Percentiles rank a stretch among this genome's conserved stretches.
Conservation (phyloP, 371 early-diverging fungal genomes). For the Circinella minor region DNA sequence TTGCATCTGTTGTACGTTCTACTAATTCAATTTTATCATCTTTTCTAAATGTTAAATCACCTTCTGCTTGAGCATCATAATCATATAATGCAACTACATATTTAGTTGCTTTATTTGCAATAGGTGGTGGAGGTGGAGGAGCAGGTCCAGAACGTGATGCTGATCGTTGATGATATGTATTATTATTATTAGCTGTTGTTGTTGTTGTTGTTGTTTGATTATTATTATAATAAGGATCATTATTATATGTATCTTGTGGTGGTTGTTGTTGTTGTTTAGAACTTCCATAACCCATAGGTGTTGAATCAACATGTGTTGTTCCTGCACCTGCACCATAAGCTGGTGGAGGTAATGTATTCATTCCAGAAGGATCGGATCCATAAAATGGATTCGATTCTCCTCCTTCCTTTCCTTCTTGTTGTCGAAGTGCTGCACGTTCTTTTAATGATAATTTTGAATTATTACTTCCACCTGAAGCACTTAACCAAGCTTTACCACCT, state of each 20-base stretch:
- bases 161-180: slow-evolving; percentile 10
- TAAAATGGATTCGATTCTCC: background rate
- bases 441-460: slow-evolving; percentile 40
- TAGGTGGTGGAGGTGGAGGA: slow-evolving; percentile 26
- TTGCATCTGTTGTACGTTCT: slow-evolving; percentile 53
- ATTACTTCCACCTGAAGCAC: slow-evolving; percentile 39
- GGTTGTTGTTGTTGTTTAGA: too few relatives aligned
- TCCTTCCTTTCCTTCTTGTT: slow-evolving; percentile 25
- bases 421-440: slow-evolving; percentile 43
- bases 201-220: too few relatives aligned
- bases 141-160: slow-evolving; percentile 16
- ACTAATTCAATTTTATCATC: slow-evolving; percentile 72
- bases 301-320: slow-evolving; percentile 18
- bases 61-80: slow-evolving; percentile 69
- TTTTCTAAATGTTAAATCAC: slow-evolving; percentile 69
- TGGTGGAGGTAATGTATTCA: slow-evolving; percentile 8
- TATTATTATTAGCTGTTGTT: background rate
- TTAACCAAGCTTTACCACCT: slow-evolving; percentile 51
- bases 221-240: too few relatives aligned
- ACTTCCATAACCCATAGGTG: slow-evolving; percentile 17
- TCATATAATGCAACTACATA: slow-evolving; percentile 72
- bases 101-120: slow-evolving; percentile 5
- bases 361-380: background rate
- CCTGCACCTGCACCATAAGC: slow-evolving; percentile 20
- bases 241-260: too few relatives aligned